Evolutionary conservation across 1,284 basidiomycete genomes (phyloP).

Genomic region (Hymenochaete sp.): DNA sequence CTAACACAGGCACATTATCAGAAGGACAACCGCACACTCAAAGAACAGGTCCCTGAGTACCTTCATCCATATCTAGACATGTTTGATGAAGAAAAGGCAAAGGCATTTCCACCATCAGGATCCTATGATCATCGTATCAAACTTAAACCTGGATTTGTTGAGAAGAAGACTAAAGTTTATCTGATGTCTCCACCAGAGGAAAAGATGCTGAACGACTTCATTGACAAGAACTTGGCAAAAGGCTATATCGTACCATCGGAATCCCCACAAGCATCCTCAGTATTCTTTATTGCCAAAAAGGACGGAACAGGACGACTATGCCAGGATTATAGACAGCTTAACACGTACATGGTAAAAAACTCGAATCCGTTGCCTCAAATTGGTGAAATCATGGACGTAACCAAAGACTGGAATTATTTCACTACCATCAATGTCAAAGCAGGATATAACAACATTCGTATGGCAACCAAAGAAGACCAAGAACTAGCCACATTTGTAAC

Average conservation of each 20-base stretch:
- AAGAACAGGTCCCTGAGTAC: neutral
- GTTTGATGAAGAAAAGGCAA: neutral
- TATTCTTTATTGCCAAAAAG: conserved; percentile 11
- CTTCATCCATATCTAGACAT: neutral
- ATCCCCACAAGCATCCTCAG: conserved; percentile 4
- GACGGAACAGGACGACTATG: conserved; percentile 27
- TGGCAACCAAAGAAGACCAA: conserved; percentile 25
- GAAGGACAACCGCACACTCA: no score
- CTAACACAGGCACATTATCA: no score
- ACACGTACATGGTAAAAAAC: conserved; percentile 31
- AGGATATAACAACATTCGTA: conserved; percentile 23
- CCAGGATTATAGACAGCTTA: conserved; percentile 37
- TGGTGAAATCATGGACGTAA: conserved; percentile 29
- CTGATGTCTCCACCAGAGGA: neutral
- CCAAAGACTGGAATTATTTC: conserved; percentile 23
- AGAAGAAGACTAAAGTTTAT: neutral
- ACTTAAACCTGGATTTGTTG: neutral
- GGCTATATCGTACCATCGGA: conserved; percentile 6
- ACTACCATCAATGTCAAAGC: conserved; percentile 27
- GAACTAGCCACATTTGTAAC: conserved; percentile 28
- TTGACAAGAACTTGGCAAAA: conserved; percentile 21
- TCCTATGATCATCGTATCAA: conserved; percentile 1
- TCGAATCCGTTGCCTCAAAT: conserved; percentile 34
- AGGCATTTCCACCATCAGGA: neutral
- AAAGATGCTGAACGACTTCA: conserved; percentile 7